Base-by-base conservation (phyloP, 2,329 filamentous ascomycete genomes). In the Epichloe sibirici region DNA sequence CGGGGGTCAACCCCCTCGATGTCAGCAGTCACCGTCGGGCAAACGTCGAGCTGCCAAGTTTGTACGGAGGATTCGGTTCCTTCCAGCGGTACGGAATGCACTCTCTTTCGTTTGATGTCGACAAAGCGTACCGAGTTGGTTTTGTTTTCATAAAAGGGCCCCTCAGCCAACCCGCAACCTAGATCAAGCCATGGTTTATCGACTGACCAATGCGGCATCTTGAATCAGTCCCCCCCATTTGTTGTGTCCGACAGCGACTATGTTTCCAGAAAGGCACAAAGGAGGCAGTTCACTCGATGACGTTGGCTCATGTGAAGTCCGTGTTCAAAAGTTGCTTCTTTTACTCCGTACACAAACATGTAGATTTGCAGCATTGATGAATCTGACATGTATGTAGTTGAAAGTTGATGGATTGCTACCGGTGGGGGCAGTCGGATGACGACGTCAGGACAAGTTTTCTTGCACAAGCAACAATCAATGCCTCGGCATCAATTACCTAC, bases 51-150 rank as follows among this genome's bases (percentile, higher is more conserved):
- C 63, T 81, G 72, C 39, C 75, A 55, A 4, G 86, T 84, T 57
- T 81, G 74, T 55, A 86, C 66, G 39, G 85, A 87, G 4, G 71
- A 70, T 15, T 80, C 79, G 0, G 84, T 86, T 54, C 78, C 71
- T 47, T 68, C 64, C 25, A 94, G 73, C 60, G 88, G 77, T 55
- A 93, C 76, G 47, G 78, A 76, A 71, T 93, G 85, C 45, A 95
- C 64, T 56, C 82, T 81, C 64, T 86, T 78, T 64, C 85, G 81
- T 66, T 84, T 85, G 69, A 95, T 90, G 69, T 96, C 90, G 56
- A 90, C 81, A 66, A 89, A 90, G 57, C 87, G 85, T 54, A 91
- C 71, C 46, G 73, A 76, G 65, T 86, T 77, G 49, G 77, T 81
- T 23, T 70, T 71, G 54, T 76, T 71, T 66, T 90, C 85, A 71